Evolutionary conservation across 192 early-diverging fungal genomes (phyloP).

Genomic region (Backusella westeae): DNA sequence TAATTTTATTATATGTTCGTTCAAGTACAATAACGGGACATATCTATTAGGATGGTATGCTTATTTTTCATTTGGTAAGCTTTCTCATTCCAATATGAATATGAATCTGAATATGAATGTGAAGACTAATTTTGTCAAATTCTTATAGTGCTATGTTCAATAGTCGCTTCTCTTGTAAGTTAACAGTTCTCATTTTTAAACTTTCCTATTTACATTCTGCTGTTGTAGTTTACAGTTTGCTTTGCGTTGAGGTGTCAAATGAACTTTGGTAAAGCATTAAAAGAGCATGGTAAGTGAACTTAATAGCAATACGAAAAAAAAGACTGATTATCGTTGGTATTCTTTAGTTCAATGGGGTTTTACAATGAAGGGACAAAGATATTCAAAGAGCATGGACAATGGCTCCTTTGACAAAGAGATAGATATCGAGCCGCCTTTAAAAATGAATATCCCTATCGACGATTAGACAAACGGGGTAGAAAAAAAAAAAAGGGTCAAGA

Average conservation of each 20-base stretch:
- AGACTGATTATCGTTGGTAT: neutral
- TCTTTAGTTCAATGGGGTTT: neutral
- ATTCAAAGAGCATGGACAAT: neutral
- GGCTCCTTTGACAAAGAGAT: neutral
- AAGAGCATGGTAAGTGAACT: neutral
- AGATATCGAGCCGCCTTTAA: neutral
- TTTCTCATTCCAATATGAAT: neutral
- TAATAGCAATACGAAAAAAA: neutral
- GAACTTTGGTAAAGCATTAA: neutral
- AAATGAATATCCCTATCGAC: neutral
- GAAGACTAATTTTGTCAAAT: neutral
- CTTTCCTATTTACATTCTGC: neutral
- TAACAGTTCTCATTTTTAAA: neutral
- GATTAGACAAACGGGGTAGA: neutral
- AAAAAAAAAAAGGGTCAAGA: neutral
- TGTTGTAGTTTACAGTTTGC: neutral
- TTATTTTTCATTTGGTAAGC: neutral
- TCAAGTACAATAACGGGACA: neutral
- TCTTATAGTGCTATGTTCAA: neutral
- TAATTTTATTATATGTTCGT: neutral
- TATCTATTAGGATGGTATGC: neutral
- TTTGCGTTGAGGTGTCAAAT: neutral
- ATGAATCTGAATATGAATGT: neutral
- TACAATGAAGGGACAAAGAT: neutral
- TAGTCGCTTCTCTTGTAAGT: neutral